Evolutionary conservation across 192 early-diverging fungal genomes (phyloP).

Genomic region (Pilobolus umbonatus): DNA sequence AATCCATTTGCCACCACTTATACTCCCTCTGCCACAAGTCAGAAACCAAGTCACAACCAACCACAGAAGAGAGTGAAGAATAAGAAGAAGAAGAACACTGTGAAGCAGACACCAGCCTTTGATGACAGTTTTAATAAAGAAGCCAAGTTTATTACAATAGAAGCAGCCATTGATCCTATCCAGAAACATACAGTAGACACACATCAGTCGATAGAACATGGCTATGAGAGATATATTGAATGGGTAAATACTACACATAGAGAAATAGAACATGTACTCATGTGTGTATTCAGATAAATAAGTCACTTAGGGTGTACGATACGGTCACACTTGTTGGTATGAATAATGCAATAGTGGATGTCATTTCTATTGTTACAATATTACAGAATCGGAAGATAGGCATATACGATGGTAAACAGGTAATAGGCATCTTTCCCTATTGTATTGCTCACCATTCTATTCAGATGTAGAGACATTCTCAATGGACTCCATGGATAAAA

Average conservation of each 20-base stretch:
- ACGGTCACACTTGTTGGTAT: slow-evolving; percentile 16
- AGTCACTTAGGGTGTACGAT: slow-evolving; percentile 1
- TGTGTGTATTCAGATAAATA: slow-evolving; percentile 7
- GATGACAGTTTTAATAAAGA: background rate
- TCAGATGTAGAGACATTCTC: slow-evolving; percentile 16
- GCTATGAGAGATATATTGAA: slow-evolving; percentile 20
- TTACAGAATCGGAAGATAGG: slow-evolving; percentile 14
- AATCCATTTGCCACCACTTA: too few relatives aligned
- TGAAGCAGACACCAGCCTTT: background rate
- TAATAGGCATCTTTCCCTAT: background rate
- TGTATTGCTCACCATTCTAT: background rate
- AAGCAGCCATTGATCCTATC: slow-evolving; percentile 10
- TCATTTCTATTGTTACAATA: slow-evolving; percentile 11
- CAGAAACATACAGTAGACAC: slow-evolving; percentile 1
- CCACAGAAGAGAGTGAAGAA: too few relatives aligned
- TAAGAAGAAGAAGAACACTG: background rate
- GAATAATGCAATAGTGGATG: slow-evolving; percentile 17
- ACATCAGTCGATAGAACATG: background rate
- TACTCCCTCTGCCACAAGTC: too few relatives aligned
- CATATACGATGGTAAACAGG: slow-evolving; percentile 4
- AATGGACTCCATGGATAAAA: slow-evolving; percentile 2
- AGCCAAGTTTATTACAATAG: slow-evolving; percentile 14
- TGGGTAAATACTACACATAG: slow-evolving; percentile 5
- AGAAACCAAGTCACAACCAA: too few relatives aligned
- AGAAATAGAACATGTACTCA: background rate